These are phyloP conservation scores for Groenewaldozyma tartarivorans DNA, from an alignment of 805 yeast genomes.

Conservation along the genomic window DNA sequence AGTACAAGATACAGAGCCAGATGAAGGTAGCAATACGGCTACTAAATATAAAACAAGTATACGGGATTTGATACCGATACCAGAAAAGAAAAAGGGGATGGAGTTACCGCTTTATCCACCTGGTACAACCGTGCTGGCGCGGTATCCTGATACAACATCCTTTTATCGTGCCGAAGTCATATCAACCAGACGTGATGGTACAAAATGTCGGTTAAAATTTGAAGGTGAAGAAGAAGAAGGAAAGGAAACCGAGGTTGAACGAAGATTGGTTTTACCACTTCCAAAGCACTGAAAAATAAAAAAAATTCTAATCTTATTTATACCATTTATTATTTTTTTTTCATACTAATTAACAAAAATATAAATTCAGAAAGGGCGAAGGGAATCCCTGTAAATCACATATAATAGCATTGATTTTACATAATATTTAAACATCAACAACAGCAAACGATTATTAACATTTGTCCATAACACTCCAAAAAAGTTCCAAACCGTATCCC, in stretches of 20 bases:
- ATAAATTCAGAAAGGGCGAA: too few species aligned
- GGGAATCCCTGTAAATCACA: too few species aligned
- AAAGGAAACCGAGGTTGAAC: slow-evolving; percentile 86
- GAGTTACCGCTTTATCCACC: slow-evolving; percentile 43
- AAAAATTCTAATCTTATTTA: too few species aligned
- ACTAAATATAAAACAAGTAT: slow-evolving; percentile 73
- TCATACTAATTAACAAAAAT: too few species aligned
- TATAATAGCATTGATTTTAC: neutral
- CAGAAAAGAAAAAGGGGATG: slow-evolving; percentile 30
- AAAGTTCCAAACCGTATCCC: too few species aligned
- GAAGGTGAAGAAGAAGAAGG: slow-evolving; percentile 97
- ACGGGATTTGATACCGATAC: slow-evolving; percentile 67
- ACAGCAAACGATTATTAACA: too few species aligned
- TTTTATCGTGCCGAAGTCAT: slow-evolving; percentile 91
- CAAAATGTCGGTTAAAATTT: slow-evolving; percentile 63
- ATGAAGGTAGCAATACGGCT: slow-evolving; percentile 82
- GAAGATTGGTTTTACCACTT: slow-evolving; percentile 57
- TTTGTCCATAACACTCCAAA: too few species aligned
- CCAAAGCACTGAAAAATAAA: slow-evolving; percentile 10
- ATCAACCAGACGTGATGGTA: slow-evolving; percentile 65
- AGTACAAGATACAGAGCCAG: slow-evolving; percentile 97
- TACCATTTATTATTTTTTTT: too few species aligned
- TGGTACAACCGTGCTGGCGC: slow-evolving; percentile 77
- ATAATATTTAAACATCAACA: neutral
- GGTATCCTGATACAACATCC: slow-evolving; percentile 96